Evolutionary conservation across 495 filamentous ascomycete species (phyloP), one percentile per base, ranked within the genome.

Genomic region (Talaromyces wortmannii): DNA sequence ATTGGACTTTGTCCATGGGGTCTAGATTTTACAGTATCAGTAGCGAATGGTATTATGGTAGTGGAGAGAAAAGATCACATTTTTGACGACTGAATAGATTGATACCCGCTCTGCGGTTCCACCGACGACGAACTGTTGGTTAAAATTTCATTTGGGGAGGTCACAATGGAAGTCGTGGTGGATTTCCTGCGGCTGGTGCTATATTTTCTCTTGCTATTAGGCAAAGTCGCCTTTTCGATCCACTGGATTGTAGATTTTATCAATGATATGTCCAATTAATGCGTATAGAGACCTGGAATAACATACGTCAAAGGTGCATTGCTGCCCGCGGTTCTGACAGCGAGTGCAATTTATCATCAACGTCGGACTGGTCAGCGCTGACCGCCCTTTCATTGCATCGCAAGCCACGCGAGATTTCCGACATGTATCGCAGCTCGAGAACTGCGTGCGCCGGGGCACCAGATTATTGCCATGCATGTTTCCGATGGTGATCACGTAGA

Each of bases 361-460:
- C 33, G 59, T 45, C 5, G 56, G 51, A 31, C 54, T 52, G 45
- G 47, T 50, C 31, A 56, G 29, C 30, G 52, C 52, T 16, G 59
- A 45, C 17, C 56, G 59, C 3, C 52, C 52, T 52, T 57, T 53
- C 52, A 61, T 44, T 5, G 59, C 59, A 33, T 61, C 59, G 47
- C 59, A 61, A 6, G 52, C 52, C 15, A 61, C 59, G 17, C 59
- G 59, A 44, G 59, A 61, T 31, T 55, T 61, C 42, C 59, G 59
- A 16, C 59, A 61, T 2, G 56, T 46, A 55, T 61, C 59, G 43
- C 59, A 61, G 48, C 59, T 61, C 6, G 59, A 61, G 29, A 58
- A 61, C 23, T 61, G 59, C 17, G 53, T 61, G 18, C 59, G 59
- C 31, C 59, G 59, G 7, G 53, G 56, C 7, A 48, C 52, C 7